A percentile compares a stretch with the other conserved stretches of the same genome.
Conservation (phyloP, 805 yeast genomes). For the Priceomyces carsonii region DNA sequence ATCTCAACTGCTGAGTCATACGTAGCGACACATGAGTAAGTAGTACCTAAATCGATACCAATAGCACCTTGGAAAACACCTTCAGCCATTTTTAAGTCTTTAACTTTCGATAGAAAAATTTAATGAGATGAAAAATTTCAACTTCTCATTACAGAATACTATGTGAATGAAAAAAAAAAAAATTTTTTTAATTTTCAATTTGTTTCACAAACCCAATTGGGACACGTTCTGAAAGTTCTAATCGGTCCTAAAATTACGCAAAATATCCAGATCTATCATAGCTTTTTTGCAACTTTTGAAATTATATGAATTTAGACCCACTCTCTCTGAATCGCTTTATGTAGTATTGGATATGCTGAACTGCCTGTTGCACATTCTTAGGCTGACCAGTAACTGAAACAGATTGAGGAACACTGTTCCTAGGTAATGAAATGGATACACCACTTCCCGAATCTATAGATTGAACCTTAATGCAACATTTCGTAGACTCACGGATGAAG, state of each 20-base stretch:
- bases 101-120: conserved; percentile 3
- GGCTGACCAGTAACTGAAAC: conserved; percentile 17
- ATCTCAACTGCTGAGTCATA: conserved; percentile 51
- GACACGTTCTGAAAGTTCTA: conserved; percentile 7
- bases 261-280: neutral
- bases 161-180: conserved; percentile 9
- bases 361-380: conserved; percentile 16
- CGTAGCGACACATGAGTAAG: conserved; percentile 53
- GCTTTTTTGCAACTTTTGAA: neutral
- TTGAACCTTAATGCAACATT: conserved; percentile 22
- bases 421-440: conserved; percentile 7
- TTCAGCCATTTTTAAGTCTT: conserved; percentile 70
- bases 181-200: conserved; percentile 6
- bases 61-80: conserved; percentile 96
- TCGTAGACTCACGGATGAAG: conserved; percentile 19
- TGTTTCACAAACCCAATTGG: conserved; percentile 3
- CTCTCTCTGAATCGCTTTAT: conserved; percentile 5
- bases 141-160: conserved; percentile 7
- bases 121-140: conserved; percentile 9
- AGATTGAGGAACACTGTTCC: conserved; percentile 16
- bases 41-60: conserved; percentile 55
- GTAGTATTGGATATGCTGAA: conserved; percentile 9
- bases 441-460: conserved; percentile 11
- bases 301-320: conserved; percentile 6
- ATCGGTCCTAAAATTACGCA: conserved; percentile 9